These are phyloP conservation scores for Tuber borchii DNA, from an alignment of 495 filamentous ascomycete species.

Conservation along the genomic window DNA sequence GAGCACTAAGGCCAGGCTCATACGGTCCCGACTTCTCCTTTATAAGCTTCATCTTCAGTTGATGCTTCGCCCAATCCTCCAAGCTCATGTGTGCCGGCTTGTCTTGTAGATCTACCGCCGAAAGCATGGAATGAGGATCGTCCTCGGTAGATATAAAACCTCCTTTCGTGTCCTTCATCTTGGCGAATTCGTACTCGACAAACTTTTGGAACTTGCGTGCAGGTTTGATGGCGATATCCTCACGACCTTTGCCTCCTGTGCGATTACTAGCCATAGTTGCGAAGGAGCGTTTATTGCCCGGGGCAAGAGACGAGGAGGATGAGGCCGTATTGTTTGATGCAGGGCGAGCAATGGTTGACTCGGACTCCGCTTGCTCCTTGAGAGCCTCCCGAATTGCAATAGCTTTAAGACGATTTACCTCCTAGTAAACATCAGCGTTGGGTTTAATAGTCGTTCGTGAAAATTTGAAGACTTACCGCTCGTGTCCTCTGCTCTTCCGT, in stretches of 20 bases:
- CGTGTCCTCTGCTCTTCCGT: background rate
- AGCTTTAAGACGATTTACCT: conserved; percentile 82
- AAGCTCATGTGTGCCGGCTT: conserved; percentile 84
- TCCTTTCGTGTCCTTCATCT: conserved; percentile 96
- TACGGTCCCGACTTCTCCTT: conserved; percentile 72
- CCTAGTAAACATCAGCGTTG: conserved; percentile 48
- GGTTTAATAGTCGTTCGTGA: background rate
- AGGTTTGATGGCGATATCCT: conserved; percentile 57
- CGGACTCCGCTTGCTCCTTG: conserved; percentile 52
- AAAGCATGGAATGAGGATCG: conserved; percentile 55
- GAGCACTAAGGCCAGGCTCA: conserved; percentile 72
- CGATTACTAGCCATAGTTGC: conserved; percentile 36
- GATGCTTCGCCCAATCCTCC: conserved; percentile 84
- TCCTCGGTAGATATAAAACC: conserved; percentile 83
- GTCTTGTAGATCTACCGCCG: conserved; percentile 48
- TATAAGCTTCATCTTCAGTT: conserved; percentile 60
- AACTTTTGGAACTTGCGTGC: conserved; percentile 80
- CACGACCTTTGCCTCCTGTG: conserved; percentile 54
- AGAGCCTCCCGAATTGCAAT: conserved; percentile 67
- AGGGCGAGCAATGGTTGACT: conserved; percentile 46
- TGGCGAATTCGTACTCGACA: conserved; percentile 94
- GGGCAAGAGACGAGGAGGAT: conserved; percentile 3
- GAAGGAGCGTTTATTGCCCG: conserved; percentile 1
- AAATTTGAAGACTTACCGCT: background rate
- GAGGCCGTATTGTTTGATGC: conserved; percentile 42